These are phyloP conservation scores for Arxiozyma heterogenica DNA, from an alignment of 1,139 yeast species.

Conservation along the genomic window DNA sequence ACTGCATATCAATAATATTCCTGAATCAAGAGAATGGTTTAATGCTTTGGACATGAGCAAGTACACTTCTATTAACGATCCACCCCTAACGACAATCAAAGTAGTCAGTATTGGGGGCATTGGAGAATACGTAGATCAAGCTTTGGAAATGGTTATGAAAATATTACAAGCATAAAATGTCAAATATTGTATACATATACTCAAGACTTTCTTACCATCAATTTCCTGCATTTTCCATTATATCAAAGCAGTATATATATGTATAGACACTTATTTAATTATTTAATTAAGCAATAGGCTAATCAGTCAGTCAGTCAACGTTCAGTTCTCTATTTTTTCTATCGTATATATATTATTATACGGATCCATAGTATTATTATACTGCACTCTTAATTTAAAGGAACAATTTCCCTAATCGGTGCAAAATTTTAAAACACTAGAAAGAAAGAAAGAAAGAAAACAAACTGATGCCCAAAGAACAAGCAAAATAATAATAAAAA, in stretches of 20 bases:
- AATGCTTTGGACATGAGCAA: conserved; percentile 16
- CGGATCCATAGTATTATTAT: too few relatives aligned
- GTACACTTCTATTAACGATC: conserved; percentile 14
- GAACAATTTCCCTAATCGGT: not conserved
- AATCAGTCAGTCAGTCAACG: too few relatives aligned
- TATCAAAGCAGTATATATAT: too few relatives aligned
- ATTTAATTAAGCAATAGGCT: too few relatives aligned
- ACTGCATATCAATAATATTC: conserved; percentile 27
- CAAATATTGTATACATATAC: not conserved
- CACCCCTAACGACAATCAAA: conserved; percentile 29
- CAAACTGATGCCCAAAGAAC: not conserved
- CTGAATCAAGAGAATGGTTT: conserved; percentile 28
- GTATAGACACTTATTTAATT: not conserved
- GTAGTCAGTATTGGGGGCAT: conserved; percentile 31
- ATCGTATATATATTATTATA: too few relatives aligned
- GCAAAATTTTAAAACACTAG: not conserved
- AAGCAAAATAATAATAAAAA: too few relatives aligned
- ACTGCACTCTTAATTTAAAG: too few relatives aligned
- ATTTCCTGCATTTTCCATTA: not conserved
- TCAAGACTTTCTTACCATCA: not conserved
- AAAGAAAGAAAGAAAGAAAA: not conserved
- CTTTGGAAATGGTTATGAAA: conserved; percentile 19
- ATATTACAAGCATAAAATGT: conserved; percentile 7
- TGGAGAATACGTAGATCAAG: conserved; percentile 26
- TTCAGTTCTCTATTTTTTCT: too few relatives aligned